Percentiles rank a stretch among this genome's conserved stretches.
Evolutionary conservation across 257 asterid genomes (phyloP).

Genomic region (Ophiorrhiza pumila): DNA sequence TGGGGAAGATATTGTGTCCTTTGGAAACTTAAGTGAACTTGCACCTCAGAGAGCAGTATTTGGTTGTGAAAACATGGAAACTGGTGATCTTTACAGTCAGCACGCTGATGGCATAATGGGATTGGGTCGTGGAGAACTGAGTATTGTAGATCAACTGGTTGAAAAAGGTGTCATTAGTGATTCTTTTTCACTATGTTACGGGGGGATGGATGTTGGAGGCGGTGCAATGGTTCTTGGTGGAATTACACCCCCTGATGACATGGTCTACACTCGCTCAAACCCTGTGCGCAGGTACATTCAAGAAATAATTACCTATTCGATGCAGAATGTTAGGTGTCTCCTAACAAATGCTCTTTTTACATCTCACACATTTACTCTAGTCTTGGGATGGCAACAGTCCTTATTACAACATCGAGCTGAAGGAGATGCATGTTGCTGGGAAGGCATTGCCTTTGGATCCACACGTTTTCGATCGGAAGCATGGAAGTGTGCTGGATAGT

Average conservation of each 20-base stretch:
- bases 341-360: constrained; percentile 85
- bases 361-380: constrained; percentile 99
- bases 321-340: constrained; percentile 69
- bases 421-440: constrained; percentile 95
- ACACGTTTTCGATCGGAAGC: constrained; percentile 74
- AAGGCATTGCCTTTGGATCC: constrained; percentile 64
- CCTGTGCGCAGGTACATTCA: constrained; percentile 82
- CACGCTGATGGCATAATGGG: constrained; percentile 99
- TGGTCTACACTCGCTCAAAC: constrained; percentile 80
- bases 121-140: constrained; percentile 95
- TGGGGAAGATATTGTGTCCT: constrained; percentile 86
- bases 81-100: constrained; percentile 96
- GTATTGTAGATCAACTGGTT: constrained; percentile 96
- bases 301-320: constrained; percentile 30
- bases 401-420: constrained; percentile 96
- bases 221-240: constrained; percentile 99
- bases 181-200: constrained; percentile 93
- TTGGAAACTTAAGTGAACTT: constrained; percentile 86
- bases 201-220: constrained; percentile 99
- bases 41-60: constrained; percentile 86
- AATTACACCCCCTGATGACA: constrained; percentile 67
- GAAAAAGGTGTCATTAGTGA: constrained; percentile 79
- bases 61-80: constrained; percentile 95
- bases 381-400: constrained; percentile 99
- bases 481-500: constrained; percentile 92